Evolutionary conservation across 192 early-diverging fungal species (phyloP).

Genomic region (Coemansia sp.): DNA sequence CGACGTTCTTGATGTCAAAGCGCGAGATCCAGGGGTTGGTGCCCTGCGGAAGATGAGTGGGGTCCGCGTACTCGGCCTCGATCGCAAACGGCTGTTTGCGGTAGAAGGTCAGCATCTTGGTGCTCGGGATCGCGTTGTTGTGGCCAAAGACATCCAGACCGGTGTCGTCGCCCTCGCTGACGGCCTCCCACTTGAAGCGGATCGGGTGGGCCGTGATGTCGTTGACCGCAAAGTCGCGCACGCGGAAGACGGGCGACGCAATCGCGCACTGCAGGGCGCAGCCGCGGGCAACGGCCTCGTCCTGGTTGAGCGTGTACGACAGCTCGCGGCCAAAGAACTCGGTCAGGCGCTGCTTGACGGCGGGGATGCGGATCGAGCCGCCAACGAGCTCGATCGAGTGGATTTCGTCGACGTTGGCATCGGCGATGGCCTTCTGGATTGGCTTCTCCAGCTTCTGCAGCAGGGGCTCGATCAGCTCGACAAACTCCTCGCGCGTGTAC

Average conservation of each 20-base stretch:
- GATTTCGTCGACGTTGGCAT: constrained; percentile 80
- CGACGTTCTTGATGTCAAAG: constrained; percentile 83
- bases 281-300: constrained; percentile 95
- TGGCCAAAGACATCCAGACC: constrained; percentile 83
- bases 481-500: constrained; percentile 82
- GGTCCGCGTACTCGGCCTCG: constrained; percentile 72
- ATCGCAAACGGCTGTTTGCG: constrained; percentile 81
- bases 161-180: constrained; percentile 62
- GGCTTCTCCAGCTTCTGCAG: constrained; percentile 69
- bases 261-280: constrained; percentile 97
- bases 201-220: constrained; percentile 89
- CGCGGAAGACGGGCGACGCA: constrained; percentile 94
- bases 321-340: constrained; percentile 87
- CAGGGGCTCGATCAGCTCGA: constrained; percentile 72
- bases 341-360: constrained; percentile 85
- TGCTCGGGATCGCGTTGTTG: constrained; percentile 82
- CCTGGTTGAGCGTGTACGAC: constrained; percentile 93
- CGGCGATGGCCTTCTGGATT: constrained; percentile 71
- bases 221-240: constrained; percentile 91
- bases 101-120: constrained; percentile 91
- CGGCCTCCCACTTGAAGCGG: constrained; percentile 81
- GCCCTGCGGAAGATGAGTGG: constrained; percentile 70
- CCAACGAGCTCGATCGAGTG: constrained; percentile 94
- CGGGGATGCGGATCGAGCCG: constrained; percentile 89
- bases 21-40: constrained; percentile 78